These are phyloP conservation scores for Xylariaceae sp. DNA, from an alignment of 2,329 filamentous ascomycete genomes.

Conservation along the genomic window DNA sequence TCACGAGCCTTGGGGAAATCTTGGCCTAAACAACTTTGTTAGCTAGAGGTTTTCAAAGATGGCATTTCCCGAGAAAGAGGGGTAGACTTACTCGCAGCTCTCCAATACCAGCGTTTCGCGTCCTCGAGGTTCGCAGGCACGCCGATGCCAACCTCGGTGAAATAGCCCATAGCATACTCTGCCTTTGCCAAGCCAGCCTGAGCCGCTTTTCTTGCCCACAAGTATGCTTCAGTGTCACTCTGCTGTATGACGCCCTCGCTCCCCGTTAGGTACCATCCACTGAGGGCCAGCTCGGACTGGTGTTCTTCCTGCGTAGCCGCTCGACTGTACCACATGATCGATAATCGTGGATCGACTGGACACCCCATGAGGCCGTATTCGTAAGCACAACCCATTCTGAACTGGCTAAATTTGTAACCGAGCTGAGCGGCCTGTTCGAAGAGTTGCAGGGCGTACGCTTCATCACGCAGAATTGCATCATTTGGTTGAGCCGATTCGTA, in stretches of 20 bases:
- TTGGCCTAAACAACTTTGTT: conserved; percentile 66
- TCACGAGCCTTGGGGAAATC: conserved; percentile 93
- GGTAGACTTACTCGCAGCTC: conserved; percentile 81
- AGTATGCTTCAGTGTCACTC: conserved; percentile 92
- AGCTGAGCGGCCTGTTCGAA: conserved; percentile 85
- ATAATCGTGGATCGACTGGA: conserved; percentile 78
- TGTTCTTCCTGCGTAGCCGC: conserved; percentile 94
- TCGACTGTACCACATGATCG: conserved; percentile 91
- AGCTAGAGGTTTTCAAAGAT: no score
- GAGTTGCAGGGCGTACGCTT: conserved; percentile 76
- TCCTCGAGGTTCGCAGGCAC: conserved; percentile 85
- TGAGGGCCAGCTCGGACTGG: conserved; percentile 82
- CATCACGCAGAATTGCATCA: conserved; percentile 78
- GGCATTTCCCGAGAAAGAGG: neutral
- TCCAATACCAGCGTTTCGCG: conserved; percentile 97
- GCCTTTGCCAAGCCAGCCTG: conserved; percentile 87
- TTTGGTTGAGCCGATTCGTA: conserved; percentile 67
- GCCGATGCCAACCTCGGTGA: conserved; percentile 93
- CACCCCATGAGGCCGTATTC: conserved; percentile 88
- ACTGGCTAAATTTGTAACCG: conserved; percentile 95
- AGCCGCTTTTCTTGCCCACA: conserved; percentile 95
- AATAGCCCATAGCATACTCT: conserved; percentile 98
- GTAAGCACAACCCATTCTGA: conserved; percentile 81
- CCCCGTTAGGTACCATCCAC: conserved; percentile 94
- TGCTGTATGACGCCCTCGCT: conserved; percentile 85